Evolutionary conservation across 768 basidiomycete species (phyloP), one percentile per base, ranked within the genome.

Genomic region (Auriscalpium vulgare): DNA sequence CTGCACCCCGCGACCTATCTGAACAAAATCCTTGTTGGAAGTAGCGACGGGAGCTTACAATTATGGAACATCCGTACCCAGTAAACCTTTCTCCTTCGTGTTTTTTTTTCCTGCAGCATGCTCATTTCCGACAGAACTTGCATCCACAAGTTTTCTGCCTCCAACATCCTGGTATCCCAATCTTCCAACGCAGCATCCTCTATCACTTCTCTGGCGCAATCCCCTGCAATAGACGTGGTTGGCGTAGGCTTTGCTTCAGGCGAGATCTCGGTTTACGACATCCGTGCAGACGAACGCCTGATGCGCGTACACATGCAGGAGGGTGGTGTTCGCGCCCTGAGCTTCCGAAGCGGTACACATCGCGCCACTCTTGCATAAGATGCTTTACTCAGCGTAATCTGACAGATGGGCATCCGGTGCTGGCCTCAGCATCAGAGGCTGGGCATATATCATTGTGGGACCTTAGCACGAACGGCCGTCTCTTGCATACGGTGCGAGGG

Each of bases 391-490:
- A 40, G 13, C 19, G 35, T 48, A 47, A 45, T 29, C 37, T 62
- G 13, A 51, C 53, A 93, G 93, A 97, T 65, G 90, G 88, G 23
- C 85, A 95, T 34, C 87, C 91, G 8, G 82, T 93, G 14, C 80
- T 98, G 23, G 94, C 94, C 0, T 88, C 90, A 17, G 87, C 88
- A 7, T 93, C 91, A 1, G 85, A 91, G 9, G 77, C 79, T 1
- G 97, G 97, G 1, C 87, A 94, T 62, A 80, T 99, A 21, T 93
- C 94, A 2, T 69, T 97, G 11, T 99, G 95, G 92, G 95, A 98
- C 67, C 75, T 99, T 37, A 86, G 89, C 58, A 77, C 84, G 50
- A 82, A 88, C 4, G 94, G 91, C 4, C 80, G 85, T 47, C 74
- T 95, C 13, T 71, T 97, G 19, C 93, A 97, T 67, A 82, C 94